Evolutionary conservation across 371 early-diverging fungal genomes (phyloP).

Genomic region (Phascolomyces articulosus): DNA sequence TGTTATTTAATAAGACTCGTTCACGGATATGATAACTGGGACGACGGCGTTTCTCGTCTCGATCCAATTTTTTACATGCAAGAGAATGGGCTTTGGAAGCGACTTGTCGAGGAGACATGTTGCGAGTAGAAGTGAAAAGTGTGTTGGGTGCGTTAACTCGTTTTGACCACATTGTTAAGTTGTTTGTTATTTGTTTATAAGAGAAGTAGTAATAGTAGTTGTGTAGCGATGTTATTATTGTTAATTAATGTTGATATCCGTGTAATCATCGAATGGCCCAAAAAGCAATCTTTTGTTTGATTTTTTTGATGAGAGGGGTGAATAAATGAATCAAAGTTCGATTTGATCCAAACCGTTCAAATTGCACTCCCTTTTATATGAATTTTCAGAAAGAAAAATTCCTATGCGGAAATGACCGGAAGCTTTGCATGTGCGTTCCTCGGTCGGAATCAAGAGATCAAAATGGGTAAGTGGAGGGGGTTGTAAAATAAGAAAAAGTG

Average conservation of each 20-base stretch:
- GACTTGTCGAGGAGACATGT: conserved; percentile 47
- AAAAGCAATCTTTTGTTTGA: neutral
- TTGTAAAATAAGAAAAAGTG: neutral
- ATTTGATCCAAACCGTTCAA: neutral
- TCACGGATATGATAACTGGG: conserved; percentile 45
- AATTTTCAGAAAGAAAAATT: neutral
- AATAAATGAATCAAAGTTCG: neutral
- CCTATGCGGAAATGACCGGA: neutral
- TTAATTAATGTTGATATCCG: neutral
- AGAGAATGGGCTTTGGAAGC: conserved; percentile 44
- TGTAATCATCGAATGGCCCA: conserved; percentile 3
- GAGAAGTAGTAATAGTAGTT: neutral
- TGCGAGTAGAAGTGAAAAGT: conserved; percentile 11
- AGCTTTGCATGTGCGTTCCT: conserved; percentile 3
- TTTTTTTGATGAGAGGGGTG: conserved; percentile 4
- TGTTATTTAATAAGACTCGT: conserved; percentile 38
- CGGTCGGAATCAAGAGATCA: neutral
- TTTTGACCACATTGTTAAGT: conserved; percentile 14
- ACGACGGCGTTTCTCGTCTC: conserved; percentile 41
- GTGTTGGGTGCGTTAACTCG: conserved; percentile 13
- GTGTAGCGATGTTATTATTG: neutral
- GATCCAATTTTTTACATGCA: conserved; percentile 46
- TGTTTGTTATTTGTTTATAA: neutral
- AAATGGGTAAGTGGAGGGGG: neutral
- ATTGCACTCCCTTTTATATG: neutral